These are phyloP conservation scores for Ascobolus immersus DNA, from an alignment of 495 filamentous ascomycete genomes.

Conservation along the genomic window DNA sequence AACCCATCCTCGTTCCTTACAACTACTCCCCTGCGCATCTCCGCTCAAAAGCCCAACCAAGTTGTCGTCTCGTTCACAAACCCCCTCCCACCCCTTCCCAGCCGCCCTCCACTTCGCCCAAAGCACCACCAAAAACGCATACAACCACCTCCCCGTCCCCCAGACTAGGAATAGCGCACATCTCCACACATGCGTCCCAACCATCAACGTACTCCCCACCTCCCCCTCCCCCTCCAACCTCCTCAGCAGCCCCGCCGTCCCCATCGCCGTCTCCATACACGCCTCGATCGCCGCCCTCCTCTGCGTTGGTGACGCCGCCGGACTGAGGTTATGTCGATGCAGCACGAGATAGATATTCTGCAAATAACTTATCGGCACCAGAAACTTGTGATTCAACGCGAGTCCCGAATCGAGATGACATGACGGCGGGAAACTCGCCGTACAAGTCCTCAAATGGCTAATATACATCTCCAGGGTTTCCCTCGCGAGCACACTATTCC, in stretches of 20 bases:
- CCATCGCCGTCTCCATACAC: constrained; percentile 45
- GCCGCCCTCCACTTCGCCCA: no score
- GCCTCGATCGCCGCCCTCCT: constrained; percentile 47
- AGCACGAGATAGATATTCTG: constrained; percentile 64
- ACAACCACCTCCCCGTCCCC: no score
- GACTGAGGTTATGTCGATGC: constrained; percentile 74
- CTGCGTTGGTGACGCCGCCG: constrained; percentile 36
- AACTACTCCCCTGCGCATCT: no score
- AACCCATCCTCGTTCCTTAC: no score
- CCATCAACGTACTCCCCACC: constrained; percentile 25
- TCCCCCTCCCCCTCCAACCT: constrained; percentile 22
- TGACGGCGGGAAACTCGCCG: constrained; percentile 43
- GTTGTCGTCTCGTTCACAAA: no score
- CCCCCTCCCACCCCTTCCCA: no score
- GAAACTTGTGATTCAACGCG: constrained; percentile 42
- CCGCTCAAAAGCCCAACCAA: no score
- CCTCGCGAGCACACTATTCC: constrained; percentile 36
- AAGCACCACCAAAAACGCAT: no score
- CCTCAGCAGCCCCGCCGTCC: constrained; percentile 49
- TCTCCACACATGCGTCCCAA: constrained; percentile 76
- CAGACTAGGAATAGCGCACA: constrained; percentile 65
- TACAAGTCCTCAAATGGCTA: constrained; percentile 48
- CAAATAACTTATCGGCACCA: constrained; percentile 50
- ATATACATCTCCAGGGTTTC: constrained; percentile 57
- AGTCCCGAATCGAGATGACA: constrained; percentile 38